These are phyloP conservation scores for Tremella yokohamensis DNA, from an alignment of 768 basidiomycete genomes.

Conservation along the genomic window DNA sequence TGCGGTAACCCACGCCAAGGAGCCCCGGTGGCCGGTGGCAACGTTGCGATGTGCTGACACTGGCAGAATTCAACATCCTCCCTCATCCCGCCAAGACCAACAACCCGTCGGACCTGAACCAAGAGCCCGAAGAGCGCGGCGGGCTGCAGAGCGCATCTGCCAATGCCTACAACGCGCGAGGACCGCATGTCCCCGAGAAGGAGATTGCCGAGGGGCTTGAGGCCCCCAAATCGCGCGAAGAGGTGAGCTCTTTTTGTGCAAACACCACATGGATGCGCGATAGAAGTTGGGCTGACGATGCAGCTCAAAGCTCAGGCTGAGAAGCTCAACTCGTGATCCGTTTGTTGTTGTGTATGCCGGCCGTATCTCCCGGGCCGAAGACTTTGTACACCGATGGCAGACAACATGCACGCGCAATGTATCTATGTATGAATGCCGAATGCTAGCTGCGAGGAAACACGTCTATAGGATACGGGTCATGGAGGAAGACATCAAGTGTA, in stretches of 20 bases:
- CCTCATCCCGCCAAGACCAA: conserved; percentile 51
- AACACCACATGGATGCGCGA: not conserved
- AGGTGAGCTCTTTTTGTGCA: conserved; percentile 35
- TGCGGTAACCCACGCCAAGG: too few relatives aligned
- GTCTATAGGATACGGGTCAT: not conserved
- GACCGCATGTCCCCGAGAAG: conserved; percentile 39
- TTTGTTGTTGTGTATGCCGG: not conserved
- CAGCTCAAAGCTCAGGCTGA: conserved; percentile 43
- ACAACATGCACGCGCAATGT: not conserved
- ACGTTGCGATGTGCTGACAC: too few relatives aligned
- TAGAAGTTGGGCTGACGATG: not conserved
- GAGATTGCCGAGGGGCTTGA: conserved; percentile 44
- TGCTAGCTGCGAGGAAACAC: not conserved
- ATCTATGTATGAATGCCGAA: not conserved
- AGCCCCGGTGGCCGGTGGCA: too few relatives aligned
- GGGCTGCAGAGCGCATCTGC: conserved; percentile 42
- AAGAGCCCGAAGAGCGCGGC: conserved; percentile 40
- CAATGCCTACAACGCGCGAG: conserved; percentile 46
- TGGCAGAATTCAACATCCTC: conserved; percentile 47
- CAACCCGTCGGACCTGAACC: conserved; percentile 47
- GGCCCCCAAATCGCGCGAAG: conserved; percentile 49
- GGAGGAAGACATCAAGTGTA: not conserved
- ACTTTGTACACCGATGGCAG: too few relatives aligned
- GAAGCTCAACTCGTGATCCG: conserved; percentile 35
- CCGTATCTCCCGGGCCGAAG: too few relatives aligned